These are phyloP conservation scores for Lasiodiplodia hormozganensis DNA, from an alignment of 2,329 filamentous ascomycete species.

Conservation along the genomic window DNA sequence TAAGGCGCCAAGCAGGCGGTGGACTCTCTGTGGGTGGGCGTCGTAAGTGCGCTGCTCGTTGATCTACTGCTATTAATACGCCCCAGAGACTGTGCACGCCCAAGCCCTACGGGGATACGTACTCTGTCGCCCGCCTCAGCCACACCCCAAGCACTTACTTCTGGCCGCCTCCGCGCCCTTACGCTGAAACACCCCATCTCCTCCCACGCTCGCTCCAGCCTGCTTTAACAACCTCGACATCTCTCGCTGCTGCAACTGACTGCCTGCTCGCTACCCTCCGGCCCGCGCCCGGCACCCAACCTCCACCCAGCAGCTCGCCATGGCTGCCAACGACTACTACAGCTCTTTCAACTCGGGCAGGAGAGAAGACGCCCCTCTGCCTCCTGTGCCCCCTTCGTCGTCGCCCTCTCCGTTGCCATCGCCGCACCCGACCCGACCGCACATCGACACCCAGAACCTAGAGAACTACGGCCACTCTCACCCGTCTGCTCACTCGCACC, in stretches of 20 bases:
- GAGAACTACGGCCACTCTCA: constrained; percentile 27
- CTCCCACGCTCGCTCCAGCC: constrained; percentile 16
- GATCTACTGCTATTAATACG: background rate
- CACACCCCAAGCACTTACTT: constrained; percentile 17
- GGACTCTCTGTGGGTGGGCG: constrained; percentile 13
- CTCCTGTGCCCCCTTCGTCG: constrained; percentile 40
- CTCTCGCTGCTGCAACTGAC: constrained; percentile 1
- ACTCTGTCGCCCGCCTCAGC: constrained; percentile 6
- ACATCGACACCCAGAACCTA: constrained; percentile 42
- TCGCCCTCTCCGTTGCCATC: constrained; percentile 38
- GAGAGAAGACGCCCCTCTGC: constrained; percentile 51
- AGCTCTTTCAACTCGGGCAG: constrained; percentile 52
- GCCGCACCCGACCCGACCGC: constrained; percentile 42
- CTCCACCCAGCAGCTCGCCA: constrained; percentile 34
- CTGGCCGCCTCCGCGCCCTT: constrained; percentile 4
- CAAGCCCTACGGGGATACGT: constrained; percentile 1
- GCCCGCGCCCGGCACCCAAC: constrained; percentile 12
- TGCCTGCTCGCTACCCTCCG: constrained; percentile 1
- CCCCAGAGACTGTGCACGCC: background rate
- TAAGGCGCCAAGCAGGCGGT: constrained; percentile 8
- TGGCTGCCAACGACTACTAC: constrained; percentile 69
- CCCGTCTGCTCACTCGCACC: constrained; percentile 26
- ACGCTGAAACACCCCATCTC: constrained; percentile 19
- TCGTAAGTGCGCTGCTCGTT: constrained; percentile 3
- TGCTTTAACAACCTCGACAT: background rate